A percentile compares a stretch with the other conserved stretches of the same genome.
These are phyloP conservation scores for Gymnopilus dilepis DNA, from an alignment of 768 basidiomycete species.

Conservation along the genomic window DNA sequence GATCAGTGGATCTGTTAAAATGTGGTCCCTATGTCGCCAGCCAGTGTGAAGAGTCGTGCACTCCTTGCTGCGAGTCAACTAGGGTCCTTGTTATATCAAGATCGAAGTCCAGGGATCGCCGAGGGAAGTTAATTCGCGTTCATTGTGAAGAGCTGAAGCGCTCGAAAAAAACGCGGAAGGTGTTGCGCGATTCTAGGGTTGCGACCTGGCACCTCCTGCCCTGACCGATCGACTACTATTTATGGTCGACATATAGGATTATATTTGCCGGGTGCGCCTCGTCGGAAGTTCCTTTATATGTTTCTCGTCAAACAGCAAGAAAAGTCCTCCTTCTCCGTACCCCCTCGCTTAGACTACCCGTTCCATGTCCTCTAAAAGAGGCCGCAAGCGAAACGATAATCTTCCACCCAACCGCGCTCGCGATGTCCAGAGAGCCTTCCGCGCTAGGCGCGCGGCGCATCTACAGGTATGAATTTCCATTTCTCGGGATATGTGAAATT, in stretches of 20 bases:
- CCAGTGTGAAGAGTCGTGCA: constrained; percentile 8
- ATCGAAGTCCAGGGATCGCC: constrained; percentile 2
- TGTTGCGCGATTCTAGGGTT: constrained; percentile 6
- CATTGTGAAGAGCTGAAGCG: constrained; percentile 8
- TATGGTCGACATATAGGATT: constrained; percentile 31
- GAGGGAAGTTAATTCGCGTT: background rate
- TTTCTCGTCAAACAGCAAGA: constrained; percentile 27
- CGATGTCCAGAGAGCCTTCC: constrained; percentile 89
- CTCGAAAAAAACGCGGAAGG: background rate
- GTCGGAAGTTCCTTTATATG: constrained; percentile 48
- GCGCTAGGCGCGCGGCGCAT: constrained; percentile 87
- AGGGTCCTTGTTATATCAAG: constrained; percentile 13
- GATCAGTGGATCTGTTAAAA: constrained; percentile 9
- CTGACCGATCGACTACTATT: constrained; percentile 32
- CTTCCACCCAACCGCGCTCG: constrained; percentile 83
- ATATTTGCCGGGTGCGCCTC: constrained; percentile 38
- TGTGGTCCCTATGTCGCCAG: constrained; percentile 13
- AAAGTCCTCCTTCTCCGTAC: constrained; percentile 30
- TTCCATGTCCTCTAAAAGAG: constrained; percentile 84
- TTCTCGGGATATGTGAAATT: constrained; percentile 43
- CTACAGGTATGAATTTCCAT: constrained; percentile 62
- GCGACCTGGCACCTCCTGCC: constrained; percentile 13
- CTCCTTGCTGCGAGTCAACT: constrained; percentile 8
- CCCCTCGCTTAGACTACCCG: constrained; percentile 34
- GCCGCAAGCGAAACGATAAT: constrained; percentile 82